A percentile compares a stretch with the other conserved stretches of the same genome.
These are phyloP conservation scores for Kodamaea fungicola DNA, from an alignment of 1,139 yeast species.

Conservation along the genomic window DNA sequence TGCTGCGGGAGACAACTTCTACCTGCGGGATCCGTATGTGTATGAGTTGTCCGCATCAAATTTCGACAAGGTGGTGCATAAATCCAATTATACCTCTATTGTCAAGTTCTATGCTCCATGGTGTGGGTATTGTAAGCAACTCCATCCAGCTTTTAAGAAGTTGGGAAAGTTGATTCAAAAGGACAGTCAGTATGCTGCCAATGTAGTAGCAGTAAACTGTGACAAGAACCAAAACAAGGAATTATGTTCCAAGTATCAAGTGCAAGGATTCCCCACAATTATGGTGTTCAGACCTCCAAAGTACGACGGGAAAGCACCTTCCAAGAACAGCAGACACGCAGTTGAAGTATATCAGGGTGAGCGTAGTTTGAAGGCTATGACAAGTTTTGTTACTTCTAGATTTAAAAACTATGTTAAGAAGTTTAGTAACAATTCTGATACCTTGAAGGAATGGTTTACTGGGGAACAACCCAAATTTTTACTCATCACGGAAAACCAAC, in stretches of 20 bases:
- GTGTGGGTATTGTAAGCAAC: constrained; percentile 79
- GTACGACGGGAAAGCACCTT: constrained; percentile 17
- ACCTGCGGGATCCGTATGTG: constrained; percentile 45
- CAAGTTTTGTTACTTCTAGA: constrained; percentile 56
- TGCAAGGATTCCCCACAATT: constrained; percentile 80
- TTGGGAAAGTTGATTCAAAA: constrained; percentile 56
- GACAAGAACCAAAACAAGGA: constrained; percentile 64
- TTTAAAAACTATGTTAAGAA: constrained; percentile 71
- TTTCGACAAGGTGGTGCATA: constrained; percentile 63
- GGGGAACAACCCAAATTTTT: constrained; percentile 29
- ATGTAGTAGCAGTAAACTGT: constrained; percentile 86
- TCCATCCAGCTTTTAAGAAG: constrained; percentile 55
- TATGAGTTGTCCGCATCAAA: constrained; percentile 53
- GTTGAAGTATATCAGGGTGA: constrained; percentile 70
- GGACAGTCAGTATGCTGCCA: constrained; percentile 52
- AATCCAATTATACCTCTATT: constrained; percentile 72
- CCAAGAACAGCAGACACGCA: constrained; percentile 26
- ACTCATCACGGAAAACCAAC: constrained; percentile 44
- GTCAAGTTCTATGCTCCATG: constrained; percentile 97
- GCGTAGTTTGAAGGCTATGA: constrained; percentile 57
- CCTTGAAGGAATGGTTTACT: constrained; percentile 26
- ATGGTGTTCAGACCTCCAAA: constrained; percentile 83
- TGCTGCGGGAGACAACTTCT: constrained; percentile 20
- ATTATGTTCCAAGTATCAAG: constrained; percentile 63
- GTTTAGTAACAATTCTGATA: constrained; percentile 27